Evolutionary conservation across 2,329 filamentous ascomycete genomes (phyloP).

Genomic region (Calonectria hongkongensis): DNA sequence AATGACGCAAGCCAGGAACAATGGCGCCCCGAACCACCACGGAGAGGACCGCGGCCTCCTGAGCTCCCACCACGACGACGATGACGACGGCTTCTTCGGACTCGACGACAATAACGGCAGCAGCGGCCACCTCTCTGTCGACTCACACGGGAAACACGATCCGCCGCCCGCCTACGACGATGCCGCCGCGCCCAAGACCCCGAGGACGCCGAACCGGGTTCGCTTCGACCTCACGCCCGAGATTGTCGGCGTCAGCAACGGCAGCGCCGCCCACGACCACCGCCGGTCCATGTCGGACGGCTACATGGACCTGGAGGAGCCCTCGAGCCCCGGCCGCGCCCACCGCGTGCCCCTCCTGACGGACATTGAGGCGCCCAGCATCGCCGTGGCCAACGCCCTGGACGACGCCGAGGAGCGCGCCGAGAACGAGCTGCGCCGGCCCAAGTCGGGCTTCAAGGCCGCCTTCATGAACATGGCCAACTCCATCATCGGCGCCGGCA

Average conservation of each 20-base stretch:
- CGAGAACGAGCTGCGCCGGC: constrained; percentile 76
- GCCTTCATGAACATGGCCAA: constrained; percentile 99
- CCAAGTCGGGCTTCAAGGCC: constrained; percentile 88
- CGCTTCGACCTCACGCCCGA: constrained; percentile 79
- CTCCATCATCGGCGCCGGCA: constrained; percentile 90
- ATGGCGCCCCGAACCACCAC: constrained; percentile 55
- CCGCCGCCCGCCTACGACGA: constrained; percentile 41
- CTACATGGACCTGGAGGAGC: constrained; percentile 71
- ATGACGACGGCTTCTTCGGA: constrained; percentile 54
- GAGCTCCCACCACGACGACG: constrained; percentile 49
- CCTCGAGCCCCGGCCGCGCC: constrained; percentile 66
- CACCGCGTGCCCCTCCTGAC: constrained; percentile 85
- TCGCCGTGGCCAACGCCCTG: constrained; percentile 77
- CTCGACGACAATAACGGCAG: constrained; percentile 43
- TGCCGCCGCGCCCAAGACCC: constrained; percentile 38
- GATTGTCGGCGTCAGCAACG: constrained; percentile 59
- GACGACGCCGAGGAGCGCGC: constrained; percentile 65
- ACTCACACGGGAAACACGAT: constrained; percentile 43
- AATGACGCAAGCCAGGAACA: constrained; percentile 59
- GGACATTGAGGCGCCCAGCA: constrained; percentile 87
- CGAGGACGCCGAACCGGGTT: constrained; percentile 79
- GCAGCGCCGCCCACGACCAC: constrained; percentile 36
- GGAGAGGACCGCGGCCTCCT: constrained; percentile 60
- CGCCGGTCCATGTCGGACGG: constrained; percentile 53
- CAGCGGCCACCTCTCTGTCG: constrained; percentile 33